phyloP scores from a whole-genome alignment of 345 rosid species.

The Psidium friedrichsthalianum region DNA sequence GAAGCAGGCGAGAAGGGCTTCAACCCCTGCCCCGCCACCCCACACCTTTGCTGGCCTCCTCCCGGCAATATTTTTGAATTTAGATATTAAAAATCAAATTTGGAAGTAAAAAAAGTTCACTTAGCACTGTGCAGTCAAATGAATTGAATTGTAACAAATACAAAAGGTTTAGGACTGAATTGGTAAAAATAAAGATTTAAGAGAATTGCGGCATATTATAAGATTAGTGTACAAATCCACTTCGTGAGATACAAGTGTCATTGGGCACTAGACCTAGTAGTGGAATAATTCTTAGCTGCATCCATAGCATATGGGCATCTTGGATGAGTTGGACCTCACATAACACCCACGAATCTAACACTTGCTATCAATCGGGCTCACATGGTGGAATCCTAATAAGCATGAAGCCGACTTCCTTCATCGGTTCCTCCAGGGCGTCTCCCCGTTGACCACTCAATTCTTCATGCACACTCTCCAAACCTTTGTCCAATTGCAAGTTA shows the following conservation, averaged over 20 bases:
- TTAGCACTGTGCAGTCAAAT: too few relatives aligned
- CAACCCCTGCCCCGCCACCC: too few relatives aligned
- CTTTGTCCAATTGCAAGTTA: not conserved
- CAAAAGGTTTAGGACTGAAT: too few relatives aligned
- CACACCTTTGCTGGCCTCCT: too few relatives aligned
- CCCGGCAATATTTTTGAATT: too few relatives aligned
- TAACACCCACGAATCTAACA: not conserved
- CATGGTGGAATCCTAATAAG: not conserved
- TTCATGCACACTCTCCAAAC: not conserved
- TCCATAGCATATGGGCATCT: not conserved
- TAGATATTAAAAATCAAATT: too few relatives aligned
- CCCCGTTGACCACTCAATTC: not conserved
- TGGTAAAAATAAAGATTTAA: too few relatives aligned
- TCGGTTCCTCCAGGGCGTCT: not conserved
- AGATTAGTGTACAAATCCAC: too few relatives aligned
- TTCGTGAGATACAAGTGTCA: not conserved
- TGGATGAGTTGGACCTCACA: not conserved
- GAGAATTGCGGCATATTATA: not conserved
- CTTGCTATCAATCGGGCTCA: not conserved
- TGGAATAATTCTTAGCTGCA: too few relatives aligned
- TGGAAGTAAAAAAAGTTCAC: too few relatives aligned
- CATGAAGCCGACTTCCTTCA: not conserved
- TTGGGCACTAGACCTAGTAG: not conserved
- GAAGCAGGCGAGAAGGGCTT: too few relatives aligned
- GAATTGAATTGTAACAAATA: too few relatives aligned